These are phyloP conservation scores for Penicillium sp. DNA, from an alignment of 2,329 filamentous ascomycete species.

Conservation along the genomic window DNA sequence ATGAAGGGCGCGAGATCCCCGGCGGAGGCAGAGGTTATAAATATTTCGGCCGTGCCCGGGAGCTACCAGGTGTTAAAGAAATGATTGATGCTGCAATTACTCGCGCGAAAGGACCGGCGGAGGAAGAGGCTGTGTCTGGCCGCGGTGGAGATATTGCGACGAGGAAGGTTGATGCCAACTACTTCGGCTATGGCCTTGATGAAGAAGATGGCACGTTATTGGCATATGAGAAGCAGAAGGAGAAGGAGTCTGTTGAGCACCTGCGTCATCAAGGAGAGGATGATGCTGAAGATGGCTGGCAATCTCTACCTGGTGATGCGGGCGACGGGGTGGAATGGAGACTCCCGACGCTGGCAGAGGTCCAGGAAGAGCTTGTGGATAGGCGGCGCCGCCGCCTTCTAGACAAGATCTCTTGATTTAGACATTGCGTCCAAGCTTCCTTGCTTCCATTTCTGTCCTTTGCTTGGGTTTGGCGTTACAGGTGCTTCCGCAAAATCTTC, in stretches of 20 bases:
- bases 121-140: conserved; percentile 62
- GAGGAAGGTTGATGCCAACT: conserved; percentile 82
- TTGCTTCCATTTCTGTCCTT: conserved; percentile 16
- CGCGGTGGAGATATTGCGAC: conserved; percentile 46
- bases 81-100: conserved; percentile 77
- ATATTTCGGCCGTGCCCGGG: conserved; percentile 87
- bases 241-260: conserved; percentile 73
- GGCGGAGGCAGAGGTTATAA: conserved; percentile 83
- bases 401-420: conserved; percentile 65
- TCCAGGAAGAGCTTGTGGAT: conserved; percentile 91
- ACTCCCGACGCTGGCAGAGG: conserved; percentile 82
- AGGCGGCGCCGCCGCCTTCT: conserved; percentile 78
- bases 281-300: conserved; percentile 69
- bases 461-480: conserved; percentile 23
- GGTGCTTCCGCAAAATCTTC: conserved; percentile 24
- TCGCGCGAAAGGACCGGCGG: conserved; percentile 62
- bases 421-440: conserved; percentile 1
- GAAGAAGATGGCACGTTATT: conserved; percentile 84
- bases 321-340: conserved; percentile 82
- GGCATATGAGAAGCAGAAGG: conserved; percentile 77
- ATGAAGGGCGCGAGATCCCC: conserved; percentile 68
- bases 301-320: conserved; percentile 79
- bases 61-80: conserved; percentile 93
- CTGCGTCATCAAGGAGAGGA: conserved; percentile 61
- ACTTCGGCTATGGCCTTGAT: conserved; percentile 91